Evolutionary conservation across 2,329 filamentous ascomycete genomes (phyloP).

Genomic region (Aspergillus hortae): DNA sequence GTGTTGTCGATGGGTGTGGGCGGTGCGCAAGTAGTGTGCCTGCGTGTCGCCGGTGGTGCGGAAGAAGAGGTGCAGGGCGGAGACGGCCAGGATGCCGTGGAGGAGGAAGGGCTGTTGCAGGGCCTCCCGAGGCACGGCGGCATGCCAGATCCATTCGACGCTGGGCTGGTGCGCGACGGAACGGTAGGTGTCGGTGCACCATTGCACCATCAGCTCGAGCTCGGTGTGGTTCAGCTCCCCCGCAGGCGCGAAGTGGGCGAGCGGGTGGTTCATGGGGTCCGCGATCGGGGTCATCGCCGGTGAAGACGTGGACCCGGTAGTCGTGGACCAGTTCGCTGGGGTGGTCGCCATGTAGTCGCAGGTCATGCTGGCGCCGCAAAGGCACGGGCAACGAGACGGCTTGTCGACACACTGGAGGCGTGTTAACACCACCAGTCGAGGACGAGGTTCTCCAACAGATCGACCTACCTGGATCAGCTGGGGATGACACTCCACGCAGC

Average conservation of each 20-base stretch:
- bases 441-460: too few species aligned
- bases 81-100: constrained; percentile 34
- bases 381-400: background rate
- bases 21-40: constrained; percentile 23
- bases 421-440: background rate
- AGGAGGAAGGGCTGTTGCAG: constrained; percentile 28
- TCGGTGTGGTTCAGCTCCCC: constrained; percentile 24
- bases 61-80: constrained; percentile 30
- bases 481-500: constrained; percentile 17
- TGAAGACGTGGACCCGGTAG: background rate
- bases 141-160: constrained; percentile 30
- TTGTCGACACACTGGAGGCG: background rate
- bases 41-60: constrained; percentile 12
- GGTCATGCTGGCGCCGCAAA: background rate
- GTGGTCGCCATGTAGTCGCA: background rate
- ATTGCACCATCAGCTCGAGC: constrained; percentile 34
- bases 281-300: background rate
- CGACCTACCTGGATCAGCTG: constrained; percentile 20
- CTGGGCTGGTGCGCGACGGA: constrained; percentile 23
- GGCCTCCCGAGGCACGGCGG: constrained; percentile 27
- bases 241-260: background rate
- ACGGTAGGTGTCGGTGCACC: constrained; percentile 32
- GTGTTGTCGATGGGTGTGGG: constrained; percentile 26
- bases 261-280: constrained; percentile 6
- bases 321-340: background rate